A percentile compares a stretch with the other conserved stretches of the same genome.
Conservation (phyloP, 169 alveolate species). For the Plasmodium reichenowi region DNA sequence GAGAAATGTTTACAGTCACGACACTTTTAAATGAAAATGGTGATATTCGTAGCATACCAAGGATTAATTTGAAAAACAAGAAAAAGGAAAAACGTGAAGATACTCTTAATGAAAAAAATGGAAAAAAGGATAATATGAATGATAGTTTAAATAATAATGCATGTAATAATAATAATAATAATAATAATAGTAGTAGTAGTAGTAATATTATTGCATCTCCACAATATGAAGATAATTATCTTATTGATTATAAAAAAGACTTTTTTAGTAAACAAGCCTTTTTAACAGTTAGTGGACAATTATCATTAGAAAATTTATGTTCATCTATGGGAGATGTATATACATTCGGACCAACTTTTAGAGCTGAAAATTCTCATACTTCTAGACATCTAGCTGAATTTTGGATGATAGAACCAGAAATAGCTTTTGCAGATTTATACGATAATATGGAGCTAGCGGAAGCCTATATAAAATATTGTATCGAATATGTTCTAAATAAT, state of each 20-base stretch:
- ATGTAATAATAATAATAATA: slow-evolving; percentile 20
- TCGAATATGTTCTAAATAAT: slow-evolving; percentile 93
- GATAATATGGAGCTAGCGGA: slow-evolving; percentile 98
- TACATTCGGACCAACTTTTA: slow-evolving; percentile 99
- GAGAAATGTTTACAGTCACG: slow-evolving; percentile 98
- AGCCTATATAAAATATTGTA: slow-evolving; percentile 95
- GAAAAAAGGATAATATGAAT: neutral
- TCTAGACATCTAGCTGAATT: slow-evolving; percentile 98
- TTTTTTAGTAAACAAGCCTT: slow-evolving; percentile 96
- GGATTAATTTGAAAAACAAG: slow-evolving; percentile 11
- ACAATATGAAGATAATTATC: slow-evolving; percentile 17
- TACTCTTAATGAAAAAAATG: too few relatives aligned
- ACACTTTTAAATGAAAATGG: slow-evolving; percentile 91
- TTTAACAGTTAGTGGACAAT: slow-evolving; percentile 98
- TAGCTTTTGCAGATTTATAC: slow-evolving; percentile 94
- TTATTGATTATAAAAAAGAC: slow-evolving; percentile 92
- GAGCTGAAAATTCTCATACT: slow-evolving; percentile 99
- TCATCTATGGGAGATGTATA: slow-evolving; percentile 97
- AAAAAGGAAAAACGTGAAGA: slow-evolving; percentile 46
- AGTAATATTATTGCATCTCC: slow-evolving; percentile 13
- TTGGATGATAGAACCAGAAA: slow-evolving; percentile 99
- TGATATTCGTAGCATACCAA: slow-evolving; percentile 74
- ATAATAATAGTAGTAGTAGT: neutral
- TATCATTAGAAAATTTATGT: slow-evolving; percentile 95
- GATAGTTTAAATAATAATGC: neutral